Base-by-base conservation (phyloP, 1,284 basidiomycete genomes). In the Anthracocystis panici-leucophaei region DNA sequence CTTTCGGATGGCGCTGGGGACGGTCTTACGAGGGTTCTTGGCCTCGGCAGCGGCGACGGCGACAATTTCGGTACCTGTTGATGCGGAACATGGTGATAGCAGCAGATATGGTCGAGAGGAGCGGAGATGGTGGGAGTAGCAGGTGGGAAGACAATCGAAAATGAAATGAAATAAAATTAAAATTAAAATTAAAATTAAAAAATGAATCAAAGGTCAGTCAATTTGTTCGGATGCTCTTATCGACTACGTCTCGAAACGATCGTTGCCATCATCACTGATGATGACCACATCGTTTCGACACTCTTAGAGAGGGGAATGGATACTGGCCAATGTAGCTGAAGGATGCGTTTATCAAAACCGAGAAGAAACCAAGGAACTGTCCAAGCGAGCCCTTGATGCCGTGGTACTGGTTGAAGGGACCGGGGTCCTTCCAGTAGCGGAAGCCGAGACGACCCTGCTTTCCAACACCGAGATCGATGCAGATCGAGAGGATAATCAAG, bases 31-130 rank as follows among this genome's bases (percentile, higher is more conserved):
- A 2, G 87, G 87, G 81, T 87, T 86, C 60, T 81, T 80, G 33
- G 86, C 84, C 79, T 93, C 92, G 38, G 90, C 86, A 40, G 92
- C 92, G 60, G 93, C 88, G 85, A 94, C 91, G 40, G 92, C 93
- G 45, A 95, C 92, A 71, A 95, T 92, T 85, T 95, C 94, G 10
- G 93, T 93, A 53, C 54, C 49, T 33, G 31, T 33, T 33, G 31
- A 8, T 33, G 31, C 8, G 4, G 9, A 33, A 33, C 31, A 11
- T 33, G 31, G 31, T 11, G 31, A 33, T 33, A 33, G 31, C 31
- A 33, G 31, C 31, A 33, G 31, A 33, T 12, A 11, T 33, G 9
- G 31, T 8, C 31, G 31, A 33, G 11, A 11, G 31, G 11, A 12
- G 9, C 2, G 31, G 31, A 33, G 11, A 33, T 33, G 31, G 31